Conservation (phyloP, 352 stramenopile genomes). For the Discostella stelligera region DNA sequence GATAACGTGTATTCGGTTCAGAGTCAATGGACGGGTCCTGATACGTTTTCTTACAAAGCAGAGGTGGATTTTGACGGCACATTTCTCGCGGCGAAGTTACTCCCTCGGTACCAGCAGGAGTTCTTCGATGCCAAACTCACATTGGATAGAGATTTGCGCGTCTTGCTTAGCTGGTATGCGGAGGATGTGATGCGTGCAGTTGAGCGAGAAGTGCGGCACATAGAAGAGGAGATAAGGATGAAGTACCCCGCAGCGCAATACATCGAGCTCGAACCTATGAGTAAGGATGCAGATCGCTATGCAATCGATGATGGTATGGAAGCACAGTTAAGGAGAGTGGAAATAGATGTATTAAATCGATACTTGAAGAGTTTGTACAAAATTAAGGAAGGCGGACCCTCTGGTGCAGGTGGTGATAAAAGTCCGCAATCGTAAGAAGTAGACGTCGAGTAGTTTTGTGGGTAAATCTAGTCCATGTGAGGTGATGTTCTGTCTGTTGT, state of each 20-base stretch:
- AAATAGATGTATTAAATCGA: slow-evolving; percentile 68
- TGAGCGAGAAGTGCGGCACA: slow-evolving; percentile 93
- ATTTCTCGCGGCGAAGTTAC: slow-evolving; percentile 93
- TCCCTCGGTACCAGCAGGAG: slow-evolving; percentile 89
- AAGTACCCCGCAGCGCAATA: slow-evolving; percentile 92
- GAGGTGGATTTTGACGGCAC: slow-evolving; percentile 99
- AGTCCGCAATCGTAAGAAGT: neutral
- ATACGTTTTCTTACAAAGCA: slow-evolving; percentile 98
- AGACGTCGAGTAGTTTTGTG: no score
- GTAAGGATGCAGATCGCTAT: slow-evolving; percentile 72
- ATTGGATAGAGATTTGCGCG: slow-evolving; percentile 89
- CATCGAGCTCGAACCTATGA: slow-evolving; percentile 96
- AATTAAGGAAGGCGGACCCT: slow-evolving; percentile 17
- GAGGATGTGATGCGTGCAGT: slow-evolving; percentile 95
- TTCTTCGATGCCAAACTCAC: slow-evolving; percentile 86
- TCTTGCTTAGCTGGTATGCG: slow-evolving; percentile 92
- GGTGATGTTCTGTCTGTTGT: neutral
- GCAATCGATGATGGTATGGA: slow-evolving; percentile 80
- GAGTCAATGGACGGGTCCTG: slow-evolving; percentile 95
- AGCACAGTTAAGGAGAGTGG: slow-evolving; percentile 61
- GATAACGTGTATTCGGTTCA: slow-evolving; percentile 94
- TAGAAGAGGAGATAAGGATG: slow-evolving; percentile 90
- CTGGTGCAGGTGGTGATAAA: neutral
- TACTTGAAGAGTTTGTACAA: slow-evolving; percentile 68
- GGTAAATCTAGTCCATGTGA: neutral